These are phyloP conservation scores for Vararia minispora DNA, from an alignment of 768 basidiomycete species.

Conservation along the genomic window DNA sequence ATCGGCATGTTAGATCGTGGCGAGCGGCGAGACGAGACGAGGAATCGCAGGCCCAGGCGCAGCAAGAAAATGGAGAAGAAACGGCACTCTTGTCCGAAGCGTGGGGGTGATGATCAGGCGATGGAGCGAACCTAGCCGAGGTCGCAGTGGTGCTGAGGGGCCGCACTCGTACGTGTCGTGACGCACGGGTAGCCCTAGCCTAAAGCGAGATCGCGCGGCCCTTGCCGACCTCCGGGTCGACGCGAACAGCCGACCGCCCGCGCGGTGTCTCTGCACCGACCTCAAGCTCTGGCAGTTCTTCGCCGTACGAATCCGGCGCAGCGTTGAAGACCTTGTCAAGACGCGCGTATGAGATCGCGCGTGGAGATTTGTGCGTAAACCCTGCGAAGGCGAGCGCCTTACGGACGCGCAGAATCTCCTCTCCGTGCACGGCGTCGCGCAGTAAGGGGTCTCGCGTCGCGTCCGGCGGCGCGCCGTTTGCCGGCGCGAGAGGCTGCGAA, in stretches of 20 bases:
- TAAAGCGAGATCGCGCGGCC: conserved; percentile 83
- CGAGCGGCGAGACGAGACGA: too few species aligned
- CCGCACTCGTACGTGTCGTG: too few species aligned
- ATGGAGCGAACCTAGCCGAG: too few species aligned
- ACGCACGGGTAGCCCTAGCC: too few species aligned
- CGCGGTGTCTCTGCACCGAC: conserved; percentile 29
- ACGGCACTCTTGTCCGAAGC: too few species aligned
- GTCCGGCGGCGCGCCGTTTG: conserved; percentile 75
- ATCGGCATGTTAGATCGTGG: too few species aligned
- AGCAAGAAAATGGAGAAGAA: too few species aligned
- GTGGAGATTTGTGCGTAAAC: conserved; percentile 85
- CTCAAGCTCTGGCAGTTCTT: conserved; percentile 27
- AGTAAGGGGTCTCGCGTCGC: conserved; percentile 86
- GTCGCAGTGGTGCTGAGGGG: too few species aligned
- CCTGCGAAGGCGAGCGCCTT: conserved; percentile 88
- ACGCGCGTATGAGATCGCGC: conserved; percentile 63
- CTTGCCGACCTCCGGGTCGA: conserved; percentile 49
- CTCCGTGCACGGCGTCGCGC: conserved; percentile 75
- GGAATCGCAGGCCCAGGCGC: too few species aligned
- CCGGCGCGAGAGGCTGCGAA: conserved; percentile 85
- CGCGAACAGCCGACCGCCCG: conserved; percentile 56
- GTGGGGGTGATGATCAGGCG: too few species aligned
- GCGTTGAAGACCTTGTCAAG: conserved; percentile 64
- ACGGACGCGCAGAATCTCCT: conserved; percentile 78
- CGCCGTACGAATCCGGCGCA: conserved; percentile 37